Evolutionary conservation across 768 basidiomycete species (phyloP), one percentile per base, ranked within the genome.

Genomic region (Cyclocybe aegerita): DNA sequence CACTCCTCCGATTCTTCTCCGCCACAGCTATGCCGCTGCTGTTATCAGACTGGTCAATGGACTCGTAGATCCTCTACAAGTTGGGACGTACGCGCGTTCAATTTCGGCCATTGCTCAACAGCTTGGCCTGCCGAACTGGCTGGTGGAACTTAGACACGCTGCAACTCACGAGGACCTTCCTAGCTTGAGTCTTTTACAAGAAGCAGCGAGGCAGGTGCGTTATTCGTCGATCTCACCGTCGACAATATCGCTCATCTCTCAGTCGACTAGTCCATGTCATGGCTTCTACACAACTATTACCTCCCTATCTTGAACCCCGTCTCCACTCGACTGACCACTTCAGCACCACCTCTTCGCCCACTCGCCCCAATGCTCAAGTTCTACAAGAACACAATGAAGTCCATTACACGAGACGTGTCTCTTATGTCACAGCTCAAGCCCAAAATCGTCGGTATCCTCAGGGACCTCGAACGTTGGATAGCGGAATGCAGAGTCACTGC

Each of bases 131-230:
- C 96, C 97, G 0, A 70, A 77, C 0, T 94, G 90, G 86, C 75
- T 98, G 8, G 94, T 99, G 9, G 92, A 96, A 57, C 75, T 98
- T 9, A 79, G 97, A 36, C 97, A 98, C 71, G 91, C 93, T 23
- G 91, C 92, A 9, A 99, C 97, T 1, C 97, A 98, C 61, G 96
- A 98, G 61, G 92, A 96, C 53, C 71, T 98, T 9, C 97, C 96
- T 0, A 86, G 86, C 56, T 73, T 98, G 8, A 83, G 86, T 46
- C 67, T 94, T 4, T 75, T 97, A 12, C 79, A 88, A 47, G 83
- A 90, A 51, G 93, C 85, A 0, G 81, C 86, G 31, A 74, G 77
- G 48, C 87, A 95, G 79, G 93, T 76, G 52, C 46, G 56, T 35
- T 15, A 10, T 14, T 17, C 32, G n/a, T 52, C 14, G 46, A 32